Evolutionary conservation across 495 filamentous ascomycete genomes (phyloP), one percentile per base, ranked within the genome.

Genomic region (Tetracladium marchalianum): DNA sequence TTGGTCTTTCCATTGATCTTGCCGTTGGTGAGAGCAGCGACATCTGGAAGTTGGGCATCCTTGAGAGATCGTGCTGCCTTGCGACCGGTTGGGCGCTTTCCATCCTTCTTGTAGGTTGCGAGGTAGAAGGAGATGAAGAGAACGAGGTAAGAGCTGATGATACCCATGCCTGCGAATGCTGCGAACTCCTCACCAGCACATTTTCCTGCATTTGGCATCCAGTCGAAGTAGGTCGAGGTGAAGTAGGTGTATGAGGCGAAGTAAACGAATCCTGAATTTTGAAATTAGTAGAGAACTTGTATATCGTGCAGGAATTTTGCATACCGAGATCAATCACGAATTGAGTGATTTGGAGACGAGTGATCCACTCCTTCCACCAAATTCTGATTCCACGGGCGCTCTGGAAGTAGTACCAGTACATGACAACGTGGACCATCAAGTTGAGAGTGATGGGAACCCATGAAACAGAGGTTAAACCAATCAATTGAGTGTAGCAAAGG

Each of bases 111-210:
- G 72, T 98, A 98, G 45, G 92, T 98, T 40, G 87, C 87, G 52
- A 93, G 72, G 77, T 98, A 98, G 84, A 98, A 98, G 41, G 84
- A 88, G 72, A 98, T 95, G 78, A 98, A 98, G 47, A 98, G 85
- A 52, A 96, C 71, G 46, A 98, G 80, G 76, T 98, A 98, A 36
- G 85, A 92, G 68, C 74, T 85, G 57, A 98, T 69, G 59, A 95
- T 93, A 47, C 72, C 87, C 46, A 95, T 90, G 55, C 92, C 92
- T 43, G 90, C 78, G 62, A 96, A 86, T 19, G 92, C 92, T 43
- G 92, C 92, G 59, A 95, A 97, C 69, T 98, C 92, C 73, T 96
- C 92, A 55, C 92, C 92, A 12, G 92, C 88, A 60, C 92, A 98
- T 50, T 78, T 70, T 56, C 92, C 92, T 31, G 70, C 64, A 60